Evolutionary conservation across 208 protist genomes (phyloP), one percentile per base, ranked within the genome.

Genomic region (Trypanosoma cruzi): DNA sequence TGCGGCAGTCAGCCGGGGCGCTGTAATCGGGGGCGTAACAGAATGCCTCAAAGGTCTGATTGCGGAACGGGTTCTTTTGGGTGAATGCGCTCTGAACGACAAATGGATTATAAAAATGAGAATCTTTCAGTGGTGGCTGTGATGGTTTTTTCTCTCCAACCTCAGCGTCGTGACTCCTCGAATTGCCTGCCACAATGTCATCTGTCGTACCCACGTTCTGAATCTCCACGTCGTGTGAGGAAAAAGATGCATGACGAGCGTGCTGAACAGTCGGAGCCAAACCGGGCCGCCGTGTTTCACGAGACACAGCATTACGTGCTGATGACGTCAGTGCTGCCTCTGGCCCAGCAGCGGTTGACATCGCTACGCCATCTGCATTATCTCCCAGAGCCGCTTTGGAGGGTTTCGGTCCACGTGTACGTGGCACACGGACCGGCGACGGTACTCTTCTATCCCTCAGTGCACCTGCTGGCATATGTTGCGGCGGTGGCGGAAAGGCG

Each of bases 11-110:
- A 0, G 66, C 32, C 14, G 85, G 84, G 11, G 70, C 54, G 20
- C 49, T 52, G 71, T 86, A 90, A 53, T 82, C 71, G 28, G 86
- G 86, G 48, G 79, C 71, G 44, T 57, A 75, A 0, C 61, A 67
- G 57, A 95, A 95, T 44, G 86, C 82, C 4, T 79, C 86, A 71
- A 89, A 95, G 53, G 62, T 73, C 59, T 95, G 89, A 22, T 18
- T 54, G 50, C 89, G 84, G 59, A 95, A 95, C 2, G 85, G 89
- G 52, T 93, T 95, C n/a, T 66, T 52, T 71, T 85, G 74, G 5
- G 86, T 84, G 71, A 82, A 89, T n/a, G 79, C 80, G 52, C 78
- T 85, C 59, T 92, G 75, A 36, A 81, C 84, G 22, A 92, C 52
- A 46, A 64, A 74, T 1, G 20, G 18, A 22, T 7, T n/a, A 6